Evolutionary conservation across 768 basidiomycete genomes (phyloP).

Genomic region (Botryobasidium botryosum): DNA sequence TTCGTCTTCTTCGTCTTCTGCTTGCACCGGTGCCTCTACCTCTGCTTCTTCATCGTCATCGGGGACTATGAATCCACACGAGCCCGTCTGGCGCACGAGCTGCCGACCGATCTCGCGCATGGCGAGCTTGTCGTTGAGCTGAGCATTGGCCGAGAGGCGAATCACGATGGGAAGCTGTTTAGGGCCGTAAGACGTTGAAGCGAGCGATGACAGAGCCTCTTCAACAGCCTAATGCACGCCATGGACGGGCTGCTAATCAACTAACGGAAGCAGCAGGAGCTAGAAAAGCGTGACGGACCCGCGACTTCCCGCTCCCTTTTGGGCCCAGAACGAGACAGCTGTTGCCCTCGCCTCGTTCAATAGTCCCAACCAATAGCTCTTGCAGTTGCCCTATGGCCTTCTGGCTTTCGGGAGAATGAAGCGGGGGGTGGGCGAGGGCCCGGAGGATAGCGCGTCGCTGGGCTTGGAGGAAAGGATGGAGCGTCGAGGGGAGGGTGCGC

Average conservation of each 20-base stretch:
- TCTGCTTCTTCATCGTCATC: conserved; percentile 19
- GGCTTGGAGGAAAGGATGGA: neutral
- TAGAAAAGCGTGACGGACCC: conserved; percentile 28
- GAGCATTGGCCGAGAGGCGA: conserved; percentile 69
- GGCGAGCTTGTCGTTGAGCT: conserved; percentile 76
- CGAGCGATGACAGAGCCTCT: conserved; percentile 31
- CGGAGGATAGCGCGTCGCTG: neutral
- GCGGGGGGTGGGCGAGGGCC: neutral
- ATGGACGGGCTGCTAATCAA: no score
- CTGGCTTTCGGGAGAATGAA: neutral
- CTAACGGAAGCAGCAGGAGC: no score
- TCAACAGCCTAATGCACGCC: conserved; percentile 55
- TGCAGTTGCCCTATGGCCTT: neutral
- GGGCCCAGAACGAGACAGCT: conserved; percentile 81
- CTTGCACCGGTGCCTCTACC: no score
- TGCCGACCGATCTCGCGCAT: conserved; percentile 84
- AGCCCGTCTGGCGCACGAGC: conserved; percentile 58
- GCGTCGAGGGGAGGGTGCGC: neutral
- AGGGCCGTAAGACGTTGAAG: neutral
- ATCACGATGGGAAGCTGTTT: conserved; percentile 43
- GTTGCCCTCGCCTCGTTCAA: conserved; percentile 75
- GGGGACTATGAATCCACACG: conserved; percentile 23
- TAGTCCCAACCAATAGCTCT: conserved; percentile 54
- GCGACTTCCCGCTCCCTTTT: conserved; percentile 72
- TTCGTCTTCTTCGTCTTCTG: conserved; percentile 23